These are phyloP conservation scores for Xylaria sp. DNA, from an alignment of 2,329 filamentous ascomycete species.

Conservation along the genomic window DNA sequence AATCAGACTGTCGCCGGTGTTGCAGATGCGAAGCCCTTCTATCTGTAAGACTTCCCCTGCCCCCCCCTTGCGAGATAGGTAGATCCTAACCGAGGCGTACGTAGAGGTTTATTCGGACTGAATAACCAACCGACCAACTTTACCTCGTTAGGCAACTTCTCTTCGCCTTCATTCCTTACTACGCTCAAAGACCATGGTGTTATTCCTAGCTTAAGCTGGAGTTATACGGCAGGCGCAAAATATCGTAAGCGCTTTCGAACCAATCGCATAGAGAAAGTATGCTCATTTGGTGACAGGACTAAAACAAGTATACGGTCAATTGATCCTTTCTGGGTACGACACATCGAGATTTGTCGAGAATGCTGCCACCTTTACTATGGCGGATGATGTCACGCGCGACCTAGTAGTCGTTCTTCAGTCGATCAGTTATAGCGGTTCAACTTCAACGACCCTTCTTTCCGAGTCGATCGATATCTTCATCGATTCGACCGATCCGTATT, in stretches of 20 bases:
- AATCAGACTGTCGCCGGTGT: slow-evolving; percentile 45
- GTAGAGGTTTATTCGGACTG: slow-evolving; percentile 48
- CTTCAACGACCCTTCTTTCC: slow-evolving; percentile 41
- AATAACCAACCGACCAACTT: slow-evolving; percentile 48
- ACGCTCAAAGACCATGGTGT: slow-evolving; percentile 44
- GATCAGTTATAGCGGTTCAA: slow-evolving; percentile 45
- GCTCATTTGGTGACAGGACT: slow-evolving; percentile 36
- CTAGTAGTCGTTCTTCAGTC: slow-evolving; percentile 48
- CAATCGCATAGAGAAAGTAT: not conserved
- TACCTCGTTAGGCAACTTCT: slow-evolving; percentile 44
- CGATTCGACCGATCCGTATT: slow-evolving; percentile 45
- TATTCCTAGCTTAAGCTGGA: slow-evolving; percentile 50
- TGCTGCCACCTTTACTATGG: slow-evolving; percentile 46
- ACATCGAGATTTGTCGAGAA: slow-evolving; percentile 47
- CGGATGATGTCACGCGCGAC: slow-evolving; percentile 43
- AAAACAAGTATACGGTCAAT: slow-evolving; percentile 46
- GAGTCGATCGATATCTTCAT: slow-evolving; percentile 45
- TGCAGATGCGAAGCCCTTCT: slow-evolving; percentile 44
- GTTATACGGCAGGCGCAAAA: slow-evolving; percentile 49
- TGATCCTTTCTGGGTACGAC: slow-evolving; percentile 50
- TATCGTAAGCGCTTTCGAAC: slow-evolving; percentile 42
- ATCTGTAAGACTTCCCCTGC: slow-evolving; percentile 40
- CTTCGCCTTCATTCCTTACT: slow-evolving; percentile 45
- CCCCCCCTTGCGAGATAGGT: too few species aligned
- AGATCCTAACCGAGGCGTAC: too few species aligned